Evolutionary conservation across 2,329 filamentous ascomycete genomes (phyloP), one percentile per base, ranked within the genome.

Genomic region (Fusarium illudens): DNA sequence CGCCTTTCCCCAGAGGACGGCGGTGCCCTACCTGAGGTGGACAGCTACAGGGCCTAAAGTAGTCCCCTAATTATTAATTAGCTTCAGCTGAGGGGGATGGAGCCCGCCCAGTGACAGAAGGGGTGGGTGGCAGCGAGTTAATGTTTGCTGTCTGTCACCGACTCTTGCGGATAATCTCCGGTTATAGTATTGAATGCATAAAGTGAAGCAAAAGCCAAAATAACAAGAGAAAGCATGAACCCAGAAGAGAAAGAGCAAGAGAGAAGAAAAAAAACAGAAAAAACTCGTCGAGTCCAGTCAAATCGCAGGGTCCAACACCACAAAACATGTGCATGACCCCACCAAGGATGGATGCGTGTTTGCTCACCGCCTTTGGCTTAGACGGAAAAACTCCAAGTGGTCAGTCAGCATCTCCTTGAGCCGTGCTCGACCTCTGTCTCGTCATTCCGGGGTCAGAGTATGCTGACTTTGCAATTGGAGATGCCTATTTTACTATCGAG

Each of bases 231-330:
- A 39, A 60, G 65, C 29, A 12, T 37, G 17, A 25, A n/a, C n/a
- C n/a, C n/a, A n/a, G n/a, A n/a, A n/a, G n/a, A n/a, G n/a, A n/a
- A n/a, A n/a, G n/a, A n/a, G n/a, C n/a, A n/a, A n/a, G n/a, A 30
- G 19, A 30, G 20, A 36, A 50, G 44, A 42, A 36, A 58, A 63
- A 60, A 56, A 27, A 19, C 33, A 42, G 34, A 39, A 62, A 55
- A 51, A 32, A 20, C 33, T 52, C 19, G 11, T 15, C 32, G 30
- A 65, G 34, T 37, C 69, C 61, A 71, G 69, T 66, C 42, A 71
- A 33, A 71, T 70, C 55, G 64, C 67, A 72, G 70, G 70, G 70
- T 72, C 70, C 61, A 68, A 42, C 59, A 60, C 58, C 62, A 70
- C 44, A 54, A 60, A 19, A 46, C n/a, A 27, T 36, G 33, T 49